Conservation (phyloP, 148 eudicot genomes). For the Linanthus parryae region DNA sequence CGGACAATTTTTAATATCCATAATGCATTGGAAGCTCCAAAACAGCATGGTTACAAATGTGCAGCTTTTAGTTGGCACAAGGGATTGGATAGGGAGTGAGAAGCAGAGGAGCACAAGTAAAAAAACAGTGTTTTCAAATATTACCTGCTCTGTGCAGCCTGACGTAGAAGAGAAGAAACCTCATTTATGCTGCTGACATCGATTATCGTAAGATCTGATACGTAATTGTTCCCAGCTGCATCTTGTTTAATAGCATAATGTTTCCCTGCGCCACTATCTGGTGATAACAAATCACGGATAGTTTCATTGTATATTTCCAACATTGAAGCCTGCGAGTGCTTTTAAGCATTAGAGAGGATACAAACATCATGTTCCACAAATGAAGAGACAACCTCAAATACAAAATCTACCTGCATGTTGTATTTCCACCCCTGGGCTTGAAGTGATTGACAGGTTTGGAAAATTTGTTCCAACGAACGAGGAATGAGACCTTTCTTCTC, state of each 20-base stretch:
- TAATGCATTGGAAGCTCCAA: no score
- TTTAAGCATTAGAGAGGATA: neutral
- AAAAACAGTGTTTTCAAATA: neutral
- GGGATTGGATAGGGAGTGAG: neutral
- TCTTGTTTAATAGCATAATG: constrained; percentile 65
- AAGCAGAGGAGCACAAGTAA: neutral
- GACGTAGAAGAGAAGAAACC: constrained; percentile 63
- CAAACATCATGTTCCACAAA: neutral
- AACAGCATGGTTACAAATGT: no score
- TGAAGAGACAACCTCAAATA: neutral
- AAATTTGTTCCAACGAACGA: constrained; percentile 73
- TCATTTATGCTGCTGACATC: constrained; percentile 70
- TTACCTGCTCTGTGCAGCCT: constrained; percentile 74
- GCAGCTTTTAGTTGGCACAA: no score
- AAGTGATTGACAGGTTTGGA: constrained; percentile 62
- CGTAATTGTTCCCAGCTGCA: constrained; percentile 55
- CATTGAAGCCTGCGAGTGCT: constrained; percentile 50
- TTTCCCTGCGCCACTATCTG: constrained; percentile 43
- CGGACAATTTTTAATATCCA: no score
- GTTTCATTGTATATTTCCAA: constrained; percentile 76
- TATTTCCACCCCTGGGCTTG: constrained; percentile 66
- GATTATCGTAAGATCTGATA: constrained; percentile 68
- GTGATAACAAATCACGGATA: constrained; percentile 52
- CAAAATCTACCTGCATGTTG: constrained; percentile 56
- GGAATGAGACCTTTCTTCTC: constrained; percentile 76